Evolutionary conservation across 164 flowering plant species (phyloP), one percentile per base, ranked within the genome.

Genomic region (Platanus orientalis): DNA sequence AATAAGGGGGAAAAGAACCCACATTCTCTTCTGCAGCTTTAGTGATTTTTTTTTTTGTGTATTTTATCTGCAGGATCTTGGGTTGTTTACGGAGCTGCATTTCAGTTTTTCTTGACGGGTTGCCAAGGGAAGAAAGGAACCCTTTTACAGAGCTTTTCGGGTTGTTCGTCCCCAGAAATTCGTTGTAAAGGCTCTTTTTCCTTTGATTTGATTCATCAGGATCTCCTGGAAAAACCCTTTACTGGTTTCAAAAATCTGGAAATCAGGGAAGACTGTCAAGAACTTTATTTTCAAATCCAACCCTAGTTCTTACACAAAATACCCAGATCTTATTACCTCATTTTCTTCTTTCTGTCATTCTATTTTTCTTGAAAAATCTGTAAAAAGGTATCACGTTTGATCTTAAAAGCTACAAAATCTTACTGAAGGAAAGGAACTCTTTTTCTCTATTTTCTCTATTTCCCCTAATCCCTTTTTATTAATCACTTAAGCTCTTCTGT

Each of bases 51-150:
- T 7, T 19, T 26, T 6, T 13, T 32, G 42, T 29, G 29, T 23
- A 3, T 36, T 51, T 52, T 9, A 16, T 51, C 51, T 62, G 47
- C 65, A 62, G 65, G 57, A 29, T 6, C 27, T 28, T 16, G 48
- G 36, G 57, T 10, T 62, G 6, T 62, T 23, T 62, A 23, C 54
- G 17, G 34, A 59, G 24, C 26, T 52, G 48, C 57, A 62, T 50
- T 36, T 32, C 19, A 36, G 10, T 36, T 36, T 36, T 14, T n/a
- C 42, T 9, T 32, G 39, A 32, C 39, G 39, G 39, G 39, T 9
- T 32, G 9, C 39, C 39, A 4, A 32, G 39, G 39, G 9, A 32
- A 32, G 9, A 32, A 9, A 32, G n/a, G n/a, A n/a, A n/a, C n/a
- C n/a, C n/a, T n/a, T n/a, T n/a, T n/a, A n/a, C n/a, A n/a, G n/a